A percentile compares a stretch with the other conserved stretches of the same genome.
Evolutionary conservation across 1,284 basidiomycete genomes (phyloP).

Genomic region (Rhodotorula mucilaginosa): DNA sequence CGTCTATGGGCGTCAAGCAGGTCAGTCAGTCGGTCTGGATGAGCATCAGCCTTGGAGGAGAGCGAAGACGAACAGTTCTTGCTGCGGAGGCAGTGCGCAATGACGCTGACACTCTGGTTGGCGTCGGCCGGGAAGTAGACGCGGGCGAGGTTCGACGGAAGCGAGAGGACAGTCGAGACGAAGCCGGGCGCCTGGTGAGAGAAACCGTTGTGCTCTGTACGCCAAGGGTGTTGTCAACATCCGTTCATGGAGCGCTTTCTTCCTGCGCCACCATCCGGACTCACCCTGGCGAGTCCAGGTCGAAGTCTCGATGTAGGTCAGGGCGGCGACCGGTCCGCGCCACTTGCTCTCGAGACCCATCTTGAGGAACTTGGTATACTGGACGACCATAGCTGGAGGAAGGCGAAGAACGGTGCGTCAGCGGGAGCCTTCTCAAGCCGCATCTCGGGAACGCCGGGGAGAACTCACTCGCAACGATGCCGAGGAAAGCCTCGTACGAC

Average conservation of each 20-base stretch:
- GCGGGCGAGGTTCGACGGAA: slow-evolving; percentile 70
- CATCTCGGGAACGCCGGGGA: background rate
- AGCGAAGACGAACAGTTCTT: slow-evolving; percentile 58
- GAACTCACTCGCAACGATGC: slow-evolving; percentile 54
- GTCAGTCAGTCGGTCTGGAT: background rate
- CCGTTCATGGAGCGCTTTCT: background rate
- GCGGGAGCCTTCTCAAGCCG: background rate
- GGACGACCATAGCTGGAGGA: slow-evolving; percentile 47
- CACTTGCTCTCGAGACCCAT: slow-evolving; percentile 66
- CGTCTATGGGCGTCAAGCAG: slow-evolving; percentile 46
- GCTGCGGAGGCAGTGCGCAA: slow-evolving; percentile 75
- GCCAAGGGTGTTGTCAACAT: background rate
- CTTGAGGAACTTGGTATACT: slow-evolving; percentile 82
- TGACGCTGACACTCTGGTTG: slow-evolving; percentile 71
- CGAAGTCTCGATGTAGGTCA: slow-evolving; percentile 69
- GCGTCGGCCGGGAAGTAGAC: slow-evolving; percentile 88
- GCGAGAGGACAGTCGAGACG: slow-evolving; percentile 73
- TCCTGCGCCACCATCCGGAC: background rate
- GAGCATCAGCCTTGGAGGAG: background rate
- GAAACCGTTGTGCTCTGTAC: slow-evolving; percentile 55
- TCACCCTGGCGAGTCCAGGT: slow-evolving; percentile 1
- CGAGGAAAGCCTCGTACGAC: slow-evolving; percentile 81
- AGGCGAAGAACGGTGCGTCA: background rate
- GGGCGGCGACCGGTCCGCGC: slow-evolving; percentile 67
- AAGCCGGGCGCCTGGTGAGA: slow-evolving; percentile 66